Evolutionary conservation across 345 rosid species (phyloP), one percentile per base, ranked within the genome.

Genomic region (Lagerstroemia speciosa): DNA sequence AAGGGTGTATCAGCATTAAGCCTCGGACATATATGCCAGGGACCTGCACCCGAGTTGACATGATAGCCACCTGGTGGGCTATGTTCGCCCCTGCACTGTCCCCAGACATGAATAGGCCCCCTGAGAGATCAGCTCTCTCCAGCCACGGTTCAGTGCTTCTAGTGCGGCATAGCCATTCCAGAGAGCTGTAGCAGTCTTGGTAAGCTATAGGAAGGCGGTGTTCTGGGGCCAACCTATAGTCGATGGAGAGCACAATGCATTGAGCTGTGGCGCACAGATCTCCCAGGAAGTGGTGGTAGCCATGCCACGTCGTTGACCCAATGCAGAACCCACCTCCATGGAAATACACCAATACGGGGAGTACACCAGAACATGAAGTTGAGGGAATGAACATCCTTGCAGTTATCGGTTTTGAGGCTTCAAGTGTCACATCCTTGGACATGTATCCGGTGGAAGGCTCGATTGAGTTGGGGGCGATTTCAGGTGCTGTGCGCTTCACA

Each of bases 41-140:
- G 41, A 53, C 38, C 29, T 50, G 66, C 34, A 64, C 73, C 70
- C 74, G 74, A 19, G 75, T 69, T 17, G 78, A 79, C 75, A 31
- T 76, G 30, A 78, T 61, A 38, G 76, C 84, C 38, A 88, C 80
- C 12, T 78, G 78, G 75, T 88, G 89, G 41, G 79, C 78, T 66
- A 85, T 86, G 83, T 88, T 88, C 14, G 84, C 89, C 58, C 90
- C 87, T 0, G 90, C 89, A 15, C 89, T 86, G 75, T 88, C 90
- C 31, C 90, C 90, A 0, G 86, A 85, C 65, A 88, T 77, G 63
- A 84, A 84, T 15, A 82, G 79, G 6, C 71, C n/a, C n/a, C n/a
- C 65, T 17, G 78, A 73, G 29, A 83, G 80, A 69, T 81, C 81
- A 8, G 85, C 85, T 27, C 30, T 65, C 60, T 73, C 37, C 45